phyloP scores from a whole-genome alignment of 2,329 filamentous ascomycete species.

The Didymella pomorum region DNA sequence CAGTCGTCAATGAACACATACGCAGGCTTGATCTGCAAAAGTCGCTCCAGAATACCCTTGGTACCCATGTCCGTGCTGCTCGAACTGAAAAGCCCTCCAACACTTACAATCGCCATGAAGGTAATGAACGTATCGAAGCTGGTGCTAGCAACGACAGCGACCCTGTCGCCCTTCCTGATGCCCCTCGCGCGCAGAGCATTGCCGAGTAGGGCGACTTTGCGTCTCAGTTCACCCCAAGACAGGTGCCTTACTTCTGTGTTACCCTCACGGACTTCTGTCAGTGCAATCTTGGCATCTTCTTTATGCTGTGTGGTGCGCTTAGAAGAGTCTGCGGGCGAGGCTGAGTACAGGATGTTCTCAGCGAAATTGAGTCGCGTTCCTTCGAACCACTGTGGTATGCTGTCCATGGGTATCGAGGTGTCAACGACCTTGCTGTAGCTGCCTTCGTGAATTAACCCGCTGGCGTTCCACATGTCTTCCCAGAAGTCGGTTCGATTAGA shows the following conservation, averaged over 20 bases:
- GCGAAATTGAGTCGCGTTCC: conserved; percentile 79
- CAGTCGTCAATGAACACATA: conserved; percentile 86
- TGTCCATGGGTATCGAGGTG: conserved; percentile 72
- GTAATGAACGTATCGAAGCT: conserved; percentile 76
- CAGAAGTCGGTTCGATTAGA: conserved; percentile 60
- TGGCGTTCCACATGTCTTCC: conserved; percentile 43
- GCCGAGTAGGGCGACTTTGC: conserved; percentile 65
- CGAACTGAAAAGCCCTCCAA: conserved; percentile 79
- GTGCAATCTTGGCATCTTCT: conserved; percentile 73
- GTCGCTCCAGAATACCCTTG: conserved; percentile 76
- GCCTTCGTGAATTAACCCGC: conserved; percentile 43
- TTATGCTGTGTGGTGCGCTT: conserved; percentile 66
- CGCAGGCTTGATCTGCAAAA: conserved; percentile 77
- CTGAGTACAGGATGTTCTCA: conserved; percentile 77
- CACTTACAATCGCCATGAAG: conserved; percentile 72
- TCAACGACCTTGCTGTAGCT: conserved; percentile 65
- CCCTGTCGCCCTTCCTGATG: conserved; percentile 73
- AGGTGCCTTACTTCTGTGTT: conserved; percentile 61
- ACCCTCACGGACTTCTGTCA: conserved; percentile 77
- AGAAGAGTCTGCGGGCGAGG: conserved; percentile 53
- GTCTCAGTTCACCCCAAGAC: conserved; percentile 73
- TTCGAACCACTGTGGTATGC: conserved; percentile 78
- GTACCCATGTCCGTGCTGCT: conserved; percentile 85
- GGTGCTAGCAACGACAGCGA: conserved; percentile 79
- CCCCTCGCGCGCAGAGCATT: conserved; percentile 73